Evolutionary conservation across 2,329 filamentous ascomycete genomes (phyloP), one percentile per base, ranked within the genome.

Genomic region (Balansia obtecta): DNA sequence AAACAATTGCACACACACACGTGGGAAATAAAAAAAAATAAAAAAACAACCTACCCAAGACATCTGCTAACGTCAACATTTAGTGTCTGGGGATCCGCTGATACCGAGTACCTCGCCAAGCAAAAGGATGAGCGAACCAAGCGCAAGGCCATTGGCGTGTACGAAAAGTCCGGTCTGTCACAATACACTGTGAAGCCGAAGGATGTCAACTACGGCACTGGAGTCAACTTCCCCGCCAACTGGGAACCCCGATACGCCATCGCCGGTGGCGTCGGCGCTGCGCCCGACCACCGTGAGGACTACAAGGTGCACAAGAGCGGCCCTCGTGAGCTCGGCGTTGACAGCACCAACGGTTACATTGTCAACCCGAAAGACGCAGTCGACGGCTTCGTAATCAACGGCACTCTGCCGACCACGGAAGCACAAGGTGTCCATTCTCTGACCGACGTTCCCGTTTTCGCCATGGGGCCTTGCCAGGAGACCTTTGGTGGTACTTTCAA

Each of bases 191-290:
- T 78, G 41, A 69, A 73, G 50, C 68, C 70, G 55, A 67, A 71
- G 38, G 76, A 77, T 53, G 74, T 85, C 56, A 77, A 78, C 51
- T 91, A 91, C 72, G 76, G 76, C 58, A 85, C 86, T 20, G 83
- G 84, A 48, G 74, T 79, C 57, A 79, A 86, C 70, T 94, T 93
- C 74, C 88, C 88, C 18, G 73, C 78, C 54, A 88, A 88, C 71
- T 93, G 88, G 87, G 84, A 88, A 63, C 88, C 88, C 13, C 79
- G 88, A 33, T 93, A 91, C 68, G 85, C 85, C 52, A 79, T 94
- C 47, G 86, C 85, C 50, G 76, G 81, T 40, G 88, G 88, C 48
- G 66, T 88, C 34, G 79, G 74, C 46, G 85, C 85, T 33, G 76
- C 77, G 61, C 88, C 88, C 0, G 88, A 94, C 64, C 80, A 75